phyloP scores from a whole-genome alignment of 1,284 basidiomycete genomes.

The Apiotrichum montevideense region DNA sequence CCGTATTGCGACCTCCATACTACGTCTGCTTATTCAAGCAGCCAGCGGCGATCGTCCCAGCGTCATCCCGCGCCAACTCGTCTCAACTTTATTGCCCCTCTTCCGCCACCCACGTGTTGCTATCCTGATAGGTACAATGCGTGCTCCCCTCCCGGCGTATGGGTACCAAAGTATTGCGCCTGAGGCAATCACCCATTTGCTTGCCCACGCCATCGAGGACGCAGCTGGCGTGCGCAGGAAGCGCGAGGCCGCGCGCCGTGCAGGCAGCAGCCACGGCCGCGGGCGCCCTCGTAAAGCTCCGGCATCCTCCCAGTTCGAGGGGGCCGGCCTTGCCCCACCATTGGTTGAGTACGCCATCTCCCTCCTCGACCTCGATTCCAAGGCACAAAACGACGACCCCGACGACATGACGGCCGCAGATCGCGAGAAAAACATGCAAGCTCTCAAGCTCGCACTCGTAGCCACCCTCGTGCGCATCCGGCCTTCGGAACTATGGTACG shows the following conservation, averaged over 20 bases:
- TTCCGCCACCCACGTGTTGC: conserved; percentile 13
- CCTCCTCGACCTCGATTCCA: neutral
- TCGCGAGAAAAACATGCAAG: neutral
- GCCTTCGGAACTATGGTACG: neutral
- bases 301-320: neutral
- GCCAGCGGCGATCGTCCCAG: conserved; percentile 3
- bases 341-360: conserved; percentile 5
- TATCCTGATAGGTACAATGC: neutral
- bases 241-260: neutral
- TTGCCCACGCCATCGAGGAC: conserved; percentile 25
- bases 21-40: conserved; percentile 19
- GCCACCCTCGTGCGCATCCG: neutral
- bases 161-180: too few relatives aligned
- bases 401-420: neutral
- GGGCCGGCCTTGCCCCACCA: neutral
- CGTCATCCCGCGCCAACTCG: conserved; percentile 22
- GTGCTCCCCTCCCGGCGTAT: too few relatives aligned
- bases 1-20: conserved; percentile 4
- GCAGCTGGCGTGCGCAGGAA: conserved; percentile 18
- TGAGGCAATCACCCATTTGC: conserved; percentile 14
- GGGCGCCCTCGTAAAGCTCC: too few relatives aligned
- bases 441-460: conserved; percentile 3
- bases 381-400: neutral
- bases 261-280: neutral
- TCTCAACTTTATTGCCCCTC: conserved; percentile 14